Evolutionary conservation across 163 green algal genomes (phyloP), one percentile per base, ranked within the genome.

Genomic region (Scenedesmus sp.): DNA sequence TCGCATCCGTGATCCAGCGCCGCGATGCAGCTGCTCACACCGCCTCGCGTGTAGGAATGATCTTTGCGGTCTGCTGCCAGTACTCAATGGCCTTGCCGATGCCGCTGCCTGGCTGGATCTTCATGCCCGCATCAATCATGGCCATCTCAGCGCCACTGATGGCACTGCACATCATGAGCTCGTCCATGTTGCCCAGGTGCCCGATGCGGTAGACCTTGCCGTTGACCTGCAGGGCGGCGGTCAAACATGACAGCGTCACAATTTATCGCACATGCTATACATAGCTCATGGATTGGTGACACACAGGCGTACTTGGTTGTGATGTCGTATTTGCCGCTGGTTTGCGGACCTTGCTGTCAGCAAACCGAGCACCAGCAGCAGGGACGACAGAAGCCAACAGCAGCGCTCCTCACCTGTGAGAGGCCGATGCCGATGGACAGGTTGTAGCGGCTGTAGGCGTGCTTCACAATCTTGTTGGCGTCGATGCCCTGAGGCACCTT

Each of bases 111-210:
- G 95, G 94, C 44, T 88, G 92, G 90, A 99, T 95, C 81, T 93
- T 94, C 56, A 98, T 92, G 42, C 98, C 98, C 1, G 96, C 94
- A 81, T 99, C 96, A 26, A 97, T 94, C 91, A 99, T 94, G 35
- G 96, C 95, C 97, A 99, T 99, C 94, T 99, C 98, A 3, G 96
- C 94, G 10, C 98, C 98, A 26, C 90, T 93, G 30, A 99, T 92
- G 33, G 97, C 98, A 16, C 92, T 93, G 59, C 95, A 91, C 85
- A 99, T 92, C 97, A 99, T 99, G 5, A 99, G 91, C 97, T 99
- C 98, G 91, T 99, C 98, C 94, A 99, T 99, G 95, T 99, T 99
- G 85, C 98, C 98, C 61, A 99, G 93, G 94, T 99, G 98, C 5
- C 98, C 98, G 87, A 99, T 99, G 82, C 98, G 95, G 96, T 99